phyloP scores from a whole-genome alignment of 371 early-diverging fungal genomes.

The Mucor indicus region DNA sequence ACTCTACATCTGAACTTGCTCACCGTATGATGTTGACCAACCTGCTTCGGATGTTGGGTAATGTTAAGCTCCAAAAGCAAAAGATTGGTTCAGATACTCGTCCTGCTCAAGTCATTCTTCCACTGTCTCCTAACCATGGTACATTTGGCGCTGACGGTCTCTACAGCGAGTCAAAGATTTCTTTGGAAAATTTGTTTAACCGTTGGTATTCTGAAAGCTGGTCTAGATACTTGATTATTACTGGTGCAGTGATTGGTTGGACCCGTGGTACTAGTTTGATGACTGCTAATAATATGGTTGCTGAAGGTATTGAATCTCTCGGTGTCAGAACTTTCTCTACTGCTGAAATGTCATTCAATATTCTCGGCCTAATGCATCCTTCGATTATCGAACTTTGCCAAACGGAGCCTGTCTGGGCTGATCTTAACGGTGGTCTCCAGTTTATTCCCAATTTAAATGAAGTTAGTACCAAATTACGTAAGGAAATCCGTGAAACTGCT shows the following conservation, averaged over 20 bases:
- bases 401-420: slow-evolving; percentile 89
- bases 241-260: slow-evolving; percentile 97
- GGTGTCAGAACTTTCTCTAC: slow-evolving; percentile 94
- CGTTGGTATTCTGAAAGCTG: slow-evolving; percentile 92
- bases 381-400: slow-evolving; percentile 76
- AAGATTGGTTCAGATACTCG: slow-evolving; percentile 75
- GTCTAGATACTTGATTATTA: slow-evolving; percentile 84
- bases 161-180: slow-evolving; percentile 94
- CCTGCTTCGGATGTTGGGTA: slow-evolving; percentile 77
- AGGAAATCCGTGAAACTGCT: slow-evolving; percentile 75
- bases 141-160: slow-evolving; percentile 93
- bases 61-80: slow-evolving; percentile 83
- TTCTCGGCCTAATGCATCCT: slow-evolving; percentile 89
- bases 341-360: slow-evolving; percentile 94
- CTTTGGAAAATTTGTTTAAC: slow-evolving; percentile 88
- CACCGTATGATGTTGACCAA: slow-evolving; percentile 93
- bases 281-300: slow-evolving; percentile 89
- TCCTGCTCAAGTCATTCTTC: slow-evolving; percentile 89
- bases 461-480: slow-evolving; percentile 73
- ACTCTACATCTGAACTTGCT: slow-evolving; percentile 86
- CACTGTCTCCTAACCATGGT: slow-evolving; percentile 96
- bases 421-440: slow-evolving; percentile 91
- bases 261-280: slow-evolving; percentile 96
- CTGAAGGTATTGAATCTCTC: slow-evolving; percentile 86
- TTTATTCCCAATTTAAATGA: slow-evolving; percentile 79